These are phyloP conservation scores for Vitis labrusca DNA, from an alignment of 164 flowering plant genomes.

Conservation along the genomic window DNA sequence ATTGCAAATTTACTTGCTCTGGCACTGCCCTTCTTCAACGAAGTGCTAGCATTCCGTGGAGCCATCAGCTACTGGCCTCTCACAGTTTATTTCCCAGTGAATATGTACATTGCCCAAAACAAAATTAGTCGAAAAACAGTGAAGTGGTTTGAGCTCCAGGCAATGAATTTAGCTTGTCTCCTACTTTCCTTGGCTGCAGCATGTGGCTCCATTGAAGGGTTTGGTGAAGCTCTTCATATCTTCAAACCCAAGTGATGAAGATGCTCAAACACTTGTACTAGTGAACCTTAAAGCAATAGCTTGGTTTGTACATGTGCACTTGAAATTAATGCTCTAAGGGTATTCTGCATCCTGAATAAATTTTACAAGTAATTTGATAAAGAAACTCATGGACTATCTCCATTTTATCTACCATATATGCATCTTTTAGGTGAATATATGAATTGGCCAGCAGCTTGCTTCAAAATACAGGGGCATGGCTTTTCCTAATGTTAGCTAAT, in stretches of 20 bases:
- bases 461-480: no score
- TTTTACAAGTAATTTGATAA: no score
- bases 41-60: constrained; percentile 46
- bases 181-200: constrained; percentile 44
- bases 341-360: no score
- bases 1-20: constrained; percentile 37
- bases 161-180: constrained; percentile 36
- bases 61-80: constrained; percentile 61
- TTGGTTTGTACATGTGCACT: no score
- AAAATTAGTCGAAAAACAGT: constrained; percentile 18
- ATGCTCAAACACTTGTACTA: no score
- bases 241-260: constrained; percentile 10
- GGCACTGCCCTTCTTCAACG: constrained; percentile 65
- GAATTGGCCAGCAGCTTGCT: no score
- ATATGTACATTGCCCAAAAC: constrained; percentile 47
- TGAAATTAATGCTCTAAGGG: no score
- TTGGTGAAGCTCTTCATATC: constrained; percentile 21
- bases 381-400: no score
- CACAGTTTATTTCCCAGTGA: constrained; percentile 53
- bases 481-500: no score
- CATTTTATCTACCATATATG: no score
- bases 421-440: no score
- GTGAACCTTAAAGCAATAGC: no score
- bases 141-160: constrained; percentile 41
- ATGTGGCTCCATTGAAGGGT: constrained; percentile 50